Percentiles rank a stretch among this genome's conserved stretches.
Conservation (phyloP, 139 green algal genomes). For the Tetradesmus lagerheimii region DNA sequence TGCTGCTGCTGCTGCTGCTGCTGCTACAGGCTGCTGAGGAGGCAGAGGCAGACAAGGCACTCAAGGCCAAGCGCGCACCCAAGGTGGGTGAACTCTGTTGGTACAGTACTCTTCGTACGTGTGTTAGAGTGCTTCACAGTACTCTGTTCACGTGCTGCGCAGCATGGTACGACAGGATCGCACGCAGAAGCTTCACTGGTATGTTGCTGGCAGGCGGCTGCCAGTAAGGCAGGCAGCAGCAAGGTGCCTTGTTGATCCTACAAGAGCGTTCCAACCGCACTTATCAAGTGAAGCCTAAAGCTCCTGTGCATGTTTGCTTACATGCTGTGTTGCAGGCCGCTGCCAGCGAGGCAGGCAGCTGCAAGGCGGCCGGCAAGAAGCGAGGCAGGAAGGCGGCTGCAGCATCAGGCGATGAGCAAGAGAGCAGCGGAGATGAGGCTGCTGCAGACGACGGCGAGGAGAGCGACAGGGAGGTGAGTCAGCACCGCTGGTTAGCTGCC, state of each 20-base stretch:
- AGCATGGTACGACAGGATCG: no score
- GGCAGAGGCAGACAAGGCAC: background rate
- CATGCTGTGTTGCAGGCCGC: no score
- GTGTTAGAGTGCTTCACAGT: no score
- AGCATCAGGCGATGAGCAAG: background rate
- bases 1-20: background rate
- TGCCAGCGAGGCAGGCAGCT: background rate
- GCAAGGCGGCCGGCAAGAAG: background rate
- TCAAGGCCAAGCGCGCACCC: constrained; percentile 1
- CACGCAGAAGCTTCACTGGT: no score
- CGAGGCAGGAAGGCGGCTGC: background rate
- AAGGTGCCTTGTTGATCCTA: no score
- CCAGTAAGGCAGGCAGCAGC: background rate
- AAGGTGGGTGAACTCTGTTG: background rate
- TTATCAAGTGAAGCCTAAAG: no score
- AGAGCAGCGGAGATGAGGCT: background rate
- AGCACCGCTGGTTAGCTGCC: no score
- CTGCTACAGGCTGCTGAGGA: constrained; percentile 26
- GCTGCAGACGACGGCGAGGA: constrained; percentile 20
- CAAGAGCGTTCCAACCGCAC: no score
- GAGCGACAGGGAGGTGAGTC: constrained; percentile 27
- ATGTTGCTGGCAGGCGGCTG: background rate
- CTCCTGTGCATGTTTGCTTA: no score
- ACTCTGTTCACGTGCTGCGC: background rate
- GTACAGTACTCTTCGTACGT: no score